Evolutionary conservation across 257 asterid genomes (phyloP).

Genomic region (Solanum habrochaites): DNA sequence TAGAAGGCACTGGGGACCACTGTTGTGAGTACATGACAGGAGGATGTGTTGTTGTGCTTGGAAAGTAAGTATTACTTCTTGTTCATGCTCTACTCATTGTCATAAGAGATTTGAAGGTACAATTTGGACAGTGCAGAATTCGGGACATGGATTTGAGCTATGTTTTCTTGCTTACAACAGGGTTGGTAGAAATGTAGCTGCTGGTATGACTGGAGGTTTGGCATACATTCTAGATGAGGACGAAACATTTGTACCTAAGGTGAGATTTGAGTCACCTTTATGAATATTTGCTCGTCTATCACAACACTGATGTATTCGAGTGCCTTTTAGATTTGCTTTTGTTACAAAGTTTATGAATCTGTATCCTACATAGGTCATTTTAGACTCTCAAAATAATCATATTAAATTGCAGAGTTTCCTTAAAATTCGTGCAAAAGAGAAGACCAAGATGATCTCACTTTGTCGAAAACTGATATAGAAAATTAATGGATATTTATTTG

Average conservation of each 20-base stretch:
- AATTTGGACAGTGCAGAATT: background rate
- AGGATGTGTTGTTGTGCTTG: conserved; percentile 88
- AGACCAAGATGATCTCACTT: background rate
- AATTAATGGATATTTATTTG: background rate
- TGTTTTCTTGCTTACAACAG: conserved; percentile 22
- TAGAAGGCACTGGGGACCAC: conserved; percentile 98
- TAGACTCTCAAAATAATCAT: background rate
- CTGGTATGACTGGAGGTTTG: conserved; percentile 98
- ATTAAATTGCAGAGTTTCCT: background rate
- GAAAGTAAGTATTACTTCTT: conserved; percentile 55
- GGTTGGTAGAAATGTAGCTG: conserved; percentile 98
- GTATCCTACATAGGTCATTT: background rate
- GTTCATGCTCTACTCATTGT: background rate
- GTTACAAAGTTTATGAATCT: background rate
- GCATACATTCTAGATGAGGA: conserved; percentile 93
- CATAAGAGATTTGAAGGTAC: background rate
- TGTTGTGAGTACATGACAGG: conserved; percentile 99
- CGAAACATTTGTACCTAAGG: conserved; percentile 89
- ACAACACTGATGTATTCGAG: background rate
- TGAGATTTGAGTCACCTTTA: conserved; percentile 8
- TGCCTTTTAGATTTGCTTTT: background rate
- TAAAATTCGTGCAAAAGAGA: background rate
- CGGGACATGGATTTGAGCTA: background rate
- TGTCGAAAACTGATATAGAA: background rate
- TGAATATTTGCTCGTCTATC: background rate